Conservation (phyloP, 768 basidiomycete species). For the Paxillus ammoniavirescens region DNA sequence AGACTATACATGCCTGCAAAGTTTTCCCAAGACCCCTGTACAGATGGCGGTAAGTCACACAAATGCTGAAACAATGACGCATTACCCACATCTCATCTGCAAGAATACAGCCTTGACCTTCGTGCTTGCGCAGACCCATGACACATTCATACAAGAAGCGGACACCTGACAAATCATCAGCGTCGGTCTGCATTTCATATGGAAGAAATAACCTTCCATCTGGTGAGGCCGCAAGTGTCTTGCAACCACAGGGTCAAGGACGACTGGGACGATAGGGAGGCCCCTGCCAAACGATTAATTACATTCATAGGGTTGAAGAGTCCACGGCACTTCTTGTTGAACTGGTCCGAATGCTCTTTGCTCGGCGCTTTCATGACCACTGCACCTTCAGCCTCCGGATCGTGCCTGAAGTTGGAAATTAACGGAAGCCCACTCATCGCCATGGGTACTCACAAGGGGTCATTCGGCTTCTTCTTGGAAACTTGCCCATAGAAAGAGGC, state of each 20-base stretch:
- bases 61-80: slow-evolving; percentile 2
- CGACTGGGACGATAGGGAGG: slow-evolving; percentile 71
- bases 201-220: slow-evolving; percentile 60
- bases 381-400: slow-evolving; percentile 73
- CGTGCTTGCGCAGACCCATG: slow-evolving; percentile 90
- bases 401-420: slow-evolving; percentile 49
- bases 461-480: slow-evolving; percentile 27
- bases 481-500: slow-evolving; percentile 60
- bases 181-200: background rate
- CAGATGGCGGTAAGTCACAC: slow-evolving; percentile 4
- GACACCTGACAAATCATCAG: slow-evolving; percentile 46
- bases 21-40: slow-evolving; percentile 97
- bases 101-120: slow-evolving; percentile 91
- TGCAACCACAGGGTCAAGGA: slow-evolving; percentile 84
- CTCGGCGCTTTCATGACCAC: slow-evolving; percentile 84
- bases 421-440: background rate
- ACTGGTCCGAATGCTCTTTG: slow-evolving; percentile 59
- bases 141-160: slow-evolving; percentile 94
- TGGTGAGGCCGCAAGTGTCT: slow-evolving; percentile 85
- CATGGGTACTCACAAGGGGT: slow-evolving; percentile 17
- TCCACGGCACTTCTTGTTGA: slow-evolving; percentile 62
- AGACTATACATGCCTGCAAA: slow-evolving; percentile 51
- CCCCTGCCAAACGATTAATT: slow-evolving; percentile 41
- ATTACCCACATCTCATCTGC: slow-evolving; percentile 87
- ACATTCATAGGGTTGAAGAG: slow-evolving; percentile 3